A percentile compares a stretch with the other conserved stretches of the same genome.
These are phyloP conservation scores for Hypoxylon fragiforme DNA, from an alignment of 495 filamentous ascomycete species.

Conservation along the genomic window DNA sequence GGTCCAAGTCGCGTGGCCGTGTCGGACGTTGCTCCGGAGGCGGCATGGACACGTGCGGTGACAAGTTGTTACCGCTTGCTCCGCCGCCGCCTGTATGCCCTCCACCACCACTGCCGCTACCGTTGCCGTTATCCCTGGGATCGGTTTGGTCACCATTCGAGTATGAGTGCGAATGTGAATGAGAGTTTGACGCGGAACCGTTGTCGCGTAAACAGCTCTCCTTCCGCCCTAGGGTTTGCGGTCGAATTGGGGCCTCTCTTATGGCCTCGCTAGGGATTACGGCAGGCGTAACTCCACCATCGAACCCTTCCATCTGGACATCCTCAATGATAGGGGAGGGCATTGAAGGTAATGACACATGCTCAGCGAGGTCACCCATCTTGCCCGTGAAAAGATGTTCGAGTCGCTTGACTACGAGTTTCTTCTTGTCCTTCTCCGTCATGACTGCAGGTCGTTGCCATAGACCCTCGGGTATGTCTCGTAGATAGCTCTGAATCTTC, in stretches of 20 bases:
- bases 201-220: constrained; percentile 38
- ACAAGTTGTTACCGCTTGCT: constrained; percentile 34
- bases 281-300: constrained; percentile 24
- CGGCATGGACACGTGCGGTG: constrained; percentile 47
- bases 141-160: constrained; percentile 47
- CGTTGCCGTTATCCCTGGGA: constrained; percentile 43
- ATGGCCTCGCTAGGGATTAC: constrained; percentile 24
- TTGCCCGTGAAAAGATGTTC: constrained; percentile 82
- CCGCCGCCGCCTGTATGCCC: constrained; percentile 29
- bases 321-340: constrained; percentile 58
- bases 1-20: constrained; percentile 70
- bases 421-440: constrained; percentile 71
- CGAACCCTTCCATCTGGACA: constrained; percentile 52
- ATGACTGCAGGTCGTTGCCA: constrained; percentile 55
- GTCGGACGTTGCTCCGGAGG: constrained; percentile 69
- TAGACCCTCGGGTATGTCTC: constrained; percentile 63
- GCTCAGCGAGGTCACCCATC: constrained; percentile 42
- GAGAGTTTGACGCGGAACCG: constrained; percentile 28
- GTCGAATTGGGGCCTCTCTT: constrained; percentile 47
- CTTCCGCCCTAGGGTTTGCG: constrained; percentile 31
- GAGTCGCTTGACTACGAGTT: constrained; percentile 67
- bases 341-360: constrained; percentile 38
- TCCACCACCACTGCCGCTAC: constrained; percentile 37
- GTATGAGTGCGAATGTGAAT: constrained; percentile 40
- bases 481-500: constrained; percentile 61